Percentiles rank a stretch among this genome's conserved stretches.
Conservation (phyloP, 1,284 basidiomycete species). For the Spongiforma sp. region DNA sequence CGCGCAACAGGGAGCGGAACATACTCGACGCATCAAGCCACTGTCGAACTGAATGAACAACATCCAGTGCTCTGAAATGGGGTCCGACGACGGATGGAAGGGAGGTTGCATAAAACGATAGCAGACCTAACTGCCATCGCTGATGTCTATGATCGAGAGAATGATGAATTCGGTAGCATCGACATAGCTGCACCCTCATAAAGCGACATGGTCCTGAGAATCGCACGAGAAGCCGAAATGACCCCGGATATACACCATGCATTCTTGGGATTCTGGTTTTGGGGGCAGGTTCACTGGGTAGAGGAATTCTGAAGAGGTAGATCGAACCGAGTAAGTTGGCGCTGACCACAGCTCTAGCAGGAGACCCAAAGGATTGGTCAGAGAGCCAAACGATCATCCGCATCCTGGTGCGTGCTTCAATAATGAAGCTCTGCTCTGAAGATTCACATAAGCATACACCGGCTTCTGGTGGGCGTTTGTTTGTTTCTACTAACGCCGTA, state of each 20-base stretch:
- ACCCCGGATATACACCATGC: conserved; percentile 75
- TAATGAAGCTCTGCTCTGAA: conserved; percentile 31
- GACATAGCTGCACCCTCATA: no score
- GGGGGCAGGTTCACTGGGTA: conserved; percentile 20
- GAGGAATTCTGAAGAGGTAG: conserved; percentile 38
- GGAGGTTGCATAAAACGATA: conserved; percentile 78
- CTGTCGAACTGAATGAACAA: conserved; percentile 72
- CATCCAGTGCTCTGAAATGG: conserved; percentile 66
- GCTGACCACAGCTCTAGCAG: conserved; percentile 40
- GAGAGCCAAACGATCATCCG: conserved; percentile 29
- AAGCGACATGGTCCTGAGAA: conserved; percentile 73
- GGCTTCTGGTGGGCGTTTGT: conserved; percentile 31
- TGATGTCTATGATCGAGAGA: conserved; percentile 54
- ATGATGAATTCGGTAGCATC: conserved; percentile 12
- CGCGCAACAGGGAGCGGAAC: conserved; percentile 25
- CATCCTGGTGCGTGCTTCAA: conserved; percentile 26
- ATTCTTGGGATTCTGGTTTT: conserved; percentile 41
- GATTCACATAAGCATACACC: background rate
- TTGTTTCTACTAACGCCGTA: conserved; percentile 32
- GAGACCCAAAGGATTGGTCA: conserved; percentile 3
- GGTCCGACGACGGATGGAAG: conserved; percentile 64
- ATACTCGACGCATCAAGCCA: conserved; percentile 79
- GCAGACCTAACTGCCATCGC: conserved; percentile 69
- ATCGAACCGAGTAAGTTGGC: conserved; percentile 43
- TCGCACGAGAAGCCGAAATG: conserved; percentile 68